Percentiles rank a stretch among this genome's conserved stretches.
Evolutionary conservation across 2,329 filamentous ascomycete species (phyloP).

Genomic region (Rhexocercosporidium sp.): DNA sequence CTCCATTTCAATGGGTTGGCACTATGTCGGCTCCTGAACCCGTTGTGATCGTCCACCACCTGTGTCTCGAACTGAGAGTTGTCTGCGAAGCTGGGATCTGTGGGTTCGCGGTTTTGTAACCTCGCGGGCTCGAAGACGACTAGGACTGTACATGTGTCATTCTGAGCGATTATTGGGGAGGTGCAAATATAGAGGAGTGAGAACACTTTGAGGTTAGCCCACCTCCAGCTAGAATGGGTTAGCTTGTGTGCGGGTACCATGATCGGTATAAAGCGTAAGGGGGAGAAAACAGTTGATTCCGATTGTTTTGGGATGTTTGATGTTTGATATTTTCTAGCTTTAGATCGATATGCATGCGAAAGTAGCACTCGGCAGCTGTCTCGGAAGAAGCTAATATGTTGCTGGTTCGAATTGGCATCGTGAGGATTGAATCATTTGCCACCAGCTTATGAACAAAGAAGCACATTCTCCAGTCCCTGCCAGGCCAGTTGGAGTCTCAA

Average conservation of each 20-base stretch:
- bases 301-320: too few relatives aligned
- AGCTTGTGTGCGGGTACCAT: neutral
- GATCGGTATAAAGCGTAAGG: neutral
- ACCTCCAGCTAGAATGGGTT: neutral
- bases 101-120: neutral
- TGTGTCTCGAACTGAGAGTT: neutral
- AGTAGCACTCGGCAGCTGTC: neutral
- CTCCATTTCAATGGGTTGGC: neutral
- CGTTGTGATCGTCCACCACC: neutral
- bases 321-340: too few relatives aligned
- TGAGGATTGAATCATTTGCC: neutral
- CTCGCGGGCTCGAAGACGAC: neutral
- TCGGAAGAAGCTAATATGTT: neutral
- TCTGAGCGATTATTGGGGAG: neutral
- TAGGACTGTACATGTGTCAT: neutral
- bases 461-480: neutral
- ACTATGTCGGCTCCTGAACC: neutral
- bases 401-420: neutral
- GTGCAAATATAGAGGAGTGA: neutral
- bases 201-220: neutral
- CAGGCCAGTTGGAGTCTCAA: neutral
- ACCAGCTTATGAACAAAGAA: neutral
- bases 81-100: constrained; percentile 6
- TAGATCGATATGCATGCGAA: neutral
- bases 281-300: too few relatives aligned